Evolutionary conservation across 202 grass and related monocot species (phyloP), one percentile per base, ranked within the genome.

Genomic region (Setaria viridis): DNA sequence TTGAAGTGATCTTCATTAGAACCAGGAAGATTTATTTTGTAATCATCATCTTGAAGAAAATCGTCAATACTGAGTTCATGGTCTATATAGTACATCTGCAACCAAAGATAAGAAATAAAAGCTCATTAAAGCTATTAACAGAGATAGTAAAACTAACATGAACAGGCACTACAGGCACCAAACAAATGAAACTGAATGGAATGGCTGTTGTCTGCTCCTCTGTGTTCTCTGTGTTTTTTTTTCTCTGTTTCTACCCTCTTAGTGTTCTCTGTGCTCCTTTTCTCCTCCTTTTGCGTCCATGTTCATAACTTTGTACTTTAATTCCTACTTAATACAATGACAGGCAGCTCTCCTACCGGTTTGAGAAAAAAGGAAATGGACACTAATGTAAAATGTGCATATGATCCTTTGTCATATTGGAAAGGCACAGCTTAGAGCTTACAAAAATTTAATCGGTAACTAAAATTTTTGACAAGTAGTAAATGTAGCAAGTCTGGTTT

Each of bases 81-180:
- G 56, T 90, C 90, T 29, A 89, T 88, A 91, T 82, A 97, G 86
- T 90, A 99, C 45, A 86, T 74, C 96, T 99, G 90, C 53, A 92
- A 82, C 78, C 57, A 85, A 82, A 67, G 41, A 30, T 21, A 87
- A 76, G 32, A 42, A 0, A 25, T 25, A 25, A 87, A 86, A 41
- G 33, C 15, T 25, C 89, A 42, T 74, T 84, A 50, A 94, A 76
- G 39, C n/a, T 67, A 60, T 37, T 46, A 80, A 12, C 37, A 80
- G 46, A 57, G 39, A 90, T 56, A 0, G 63, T 2, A 30, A 74
- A 55, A 65, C 25, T 47, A 80, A 57, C 11, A 81, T 57, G 29
- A 62, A 48, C 48, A 85, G 47, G 14, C 9, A 43, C 2, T 64
- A 58, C 51, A 80, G 41, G 17, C 41, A 87, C 21, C 9, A 64